A percentile compares a stretch with the other conserved stretches of the same genome.
phyloP scores from a whole-genome alignment of 2,329 filamentous ascomycete species.

The Nothophoma quercina region DNA sequence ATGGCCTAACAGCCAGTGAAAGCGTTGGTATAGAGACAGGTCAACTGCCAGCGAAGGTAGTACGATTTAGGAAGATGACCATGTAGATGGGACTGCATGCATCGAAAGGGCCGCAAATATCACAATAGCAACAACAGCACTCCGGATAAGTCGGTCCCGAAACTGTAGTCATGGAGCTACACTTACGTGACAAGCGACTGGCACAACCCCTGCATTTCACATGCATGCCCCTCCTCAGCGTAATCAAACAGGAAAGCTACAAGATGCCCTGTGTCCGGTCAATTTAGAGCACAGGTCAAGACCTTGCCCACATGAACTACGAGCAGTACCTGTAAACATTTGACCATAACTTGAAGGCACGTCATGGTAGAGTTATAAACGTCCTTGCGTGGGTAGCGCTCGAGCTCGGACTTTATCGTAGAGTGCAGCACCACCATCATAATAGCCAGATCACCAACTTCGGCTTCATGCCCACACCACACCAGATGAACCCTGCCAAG shows the following conservation, averaged over 20 bases:
- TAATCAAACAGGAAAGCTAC: background rate
- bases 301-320: no score
- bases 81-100: no score
- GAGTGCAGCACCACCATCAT: constrained; percentile 30
- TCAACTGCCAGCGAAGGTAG: no score
- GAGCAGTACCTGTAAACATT: no score
- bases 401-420: constrained; percentile 21
- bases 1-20: no score
- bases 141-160: no score
- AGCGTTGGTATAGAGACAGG: no score
- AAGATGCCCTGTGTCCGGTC: background rate
- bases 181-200: constrained; percentile 12
- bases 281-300: background rate
- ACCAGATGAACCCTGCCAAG: constrained; percentile 16
- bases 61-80: no score
- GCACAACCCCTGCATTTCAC: constrained; percentile 20
- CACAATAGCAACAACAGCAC: no score
- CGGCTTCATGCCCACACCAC: constrained; percentile 20
- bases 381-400: constrained; percentile 4
- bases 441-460: constrained; percentile 45
- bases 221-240: constrained; percentile 18
- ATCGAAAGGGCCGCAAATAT: no score
- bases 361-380: background rate
- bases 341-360: no score
- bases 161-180: no score